A percentile compares a stretch with the other conserved stretches of the same genome.
These are phyloP conservation scores for Backusella tuberculispora DNA, from an alignment of 192 early-diverging fungal genomes.

Conservation along the genomic window DNA sequence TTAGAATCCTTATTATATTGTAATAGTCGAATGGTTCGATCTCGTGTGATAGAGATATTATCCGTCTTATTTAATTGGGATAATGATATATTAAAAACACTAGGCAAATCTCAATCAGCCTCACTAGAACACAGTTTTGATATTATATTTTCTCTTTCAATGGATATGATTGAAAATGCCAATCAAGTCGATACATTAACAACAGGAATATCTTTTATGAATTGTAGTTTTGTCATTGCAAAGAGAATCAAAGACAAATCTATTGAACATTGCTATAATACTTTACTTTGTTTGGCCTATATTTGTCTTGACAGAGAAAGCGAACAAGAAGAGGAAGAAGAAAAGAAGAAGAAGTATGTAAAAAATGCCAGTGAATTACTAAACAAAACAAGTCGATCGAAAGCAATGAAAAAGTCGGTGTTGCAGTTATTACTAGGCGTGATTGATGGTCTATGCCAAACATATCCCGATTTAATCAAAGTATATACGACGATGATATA, in stretches of 20 bases:
- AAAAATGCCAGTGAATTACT: neutral
- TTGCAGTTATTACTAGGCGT: neutral
- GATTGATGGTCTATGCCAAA: neutral
- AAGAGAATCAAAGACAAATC: neutral
- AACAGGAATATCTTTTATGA: slow-evolving; percentile 15
- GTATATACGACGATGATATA: neutral
- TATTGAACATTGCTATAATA: neutral
- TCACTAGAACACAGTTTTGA: neutral
- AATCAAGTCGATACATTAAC: slow-evolving; percentile 4
- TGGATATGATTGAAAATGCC: slow-evolving; percentile 5
- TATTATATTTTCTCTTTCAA: neutral
- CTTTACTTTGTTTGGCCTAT: neutral
- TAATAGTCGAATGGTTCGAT: slow-evolving; percentile 40
- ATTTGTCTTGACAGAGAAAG: neutral
- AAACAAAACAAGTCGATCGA: neutral
- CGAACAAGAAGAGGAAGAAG: neutral
- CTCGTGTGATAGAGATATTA: slow-evolving; percentile 50
- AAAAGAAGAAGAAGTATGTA: neutral
- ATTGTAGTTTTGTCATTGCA: neutral
- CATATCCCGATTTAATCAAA: neutral
- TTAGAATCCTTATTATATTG: slow-evolving; percentile 36
- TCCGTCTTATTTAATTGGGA: slow-evolving; percentile 46
- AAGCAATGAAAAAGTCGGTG: neutral
- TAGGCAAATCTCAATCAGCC: neutral
- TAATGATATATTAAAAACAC: slow-evolving; percentile 35